Percentiles rank a stretch among this genome's conserved stretches.
Conservation (phyloP, 2,329 filamentous ascomycete species). For the Aspergillus sergii region DNA sequence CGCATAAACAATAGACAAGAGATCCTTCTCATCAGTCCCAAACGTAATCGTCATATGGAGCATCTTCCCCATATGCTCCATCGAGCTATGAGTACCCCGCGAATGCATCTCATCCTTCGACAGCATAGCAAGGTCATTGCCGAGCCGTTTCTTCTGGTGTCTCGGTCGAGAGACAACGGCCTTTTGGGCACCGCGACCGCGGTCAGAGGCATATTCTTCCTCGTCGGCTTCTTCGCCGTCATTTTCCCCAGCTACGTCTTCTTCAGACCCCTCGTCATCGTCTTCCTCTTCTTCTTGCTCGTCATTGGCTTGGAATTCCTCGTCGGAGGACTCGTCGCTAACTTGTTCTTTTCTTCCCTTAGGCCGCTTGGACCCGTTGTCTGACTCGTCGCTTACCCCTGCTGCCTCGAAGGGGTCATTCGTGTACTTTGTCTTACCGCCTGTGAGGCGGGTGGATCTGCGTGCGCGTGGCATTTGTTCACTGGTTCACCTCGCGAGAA, state of each 20-base stretch:
- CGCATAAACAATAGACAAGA: constrained; percentile 50
- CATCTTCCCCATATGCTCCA: constrained; percentile 44
- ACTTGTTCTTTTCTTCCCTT: constrained; percentile 16
- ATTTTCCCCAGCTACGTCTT: constrained; percentile 10
- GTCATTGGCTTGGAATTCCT: constrained; percentile 36
- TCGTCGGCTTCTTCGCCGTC: constrained; percentile 17
- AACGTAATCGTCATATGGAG: constrained; percentile 53
- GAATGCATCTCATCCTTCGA: constrained; percentile 34
- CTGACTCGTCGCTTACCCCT: constrained; percentile 35
- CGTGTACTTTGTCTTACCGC: constrained; percentile 35
- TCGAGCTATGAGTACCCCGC: constrained; percentile 40
- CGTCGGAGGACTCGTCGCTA: constrained; percentile 33
- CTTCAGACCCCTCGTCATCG: constrained; percentile 16
- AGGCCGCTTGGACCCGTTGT: constrained; percentile 12
- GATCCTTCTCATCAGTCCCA: constrained; percentile 53
- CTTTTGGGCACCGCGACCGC: constrained; percentile 12
- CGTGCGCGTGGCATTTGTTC: constrained; percentile 30
- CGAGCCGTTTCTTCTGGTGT: constrained; percentile 17
- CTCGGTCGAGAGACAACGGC: constrained; percentile 6
- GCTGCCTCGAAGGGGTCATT: constrained; percentile 39
- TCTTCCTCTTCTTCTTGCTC: constrained; percentile 25
- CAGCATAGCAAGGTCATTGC: constrained; percentile 23
- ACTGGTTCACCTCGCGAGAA: neutral
- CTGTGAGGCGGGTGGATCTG: constrained; percentile 38
- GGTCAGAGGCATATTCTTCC: constrained; percentile 5